Base-by-base conservation (phyloP, 768 basidiomycete genomes). In the Mycena floridula region DNA sequence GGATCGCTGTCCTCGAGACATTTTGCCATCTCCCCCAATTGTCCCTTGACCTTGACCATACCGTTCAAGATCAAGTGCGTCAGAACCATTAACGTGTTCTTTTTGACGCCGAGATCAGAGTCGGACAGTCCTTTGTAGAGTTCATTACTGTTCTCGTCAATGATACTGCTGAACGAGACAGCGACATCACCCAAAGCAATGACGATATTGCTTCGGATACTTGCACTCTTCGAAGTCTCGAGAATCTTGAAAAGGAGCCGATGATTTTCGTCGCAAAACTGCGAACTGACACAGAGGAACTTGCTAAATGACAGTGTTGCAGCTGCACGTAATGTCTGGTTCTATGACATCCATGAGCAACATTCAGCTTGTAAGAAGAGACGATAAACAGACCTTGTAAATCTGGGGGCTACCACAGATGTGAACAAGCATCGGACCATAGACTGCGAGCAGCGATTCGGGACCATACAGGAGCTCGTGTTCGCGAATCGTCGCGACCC, bases 21-120 rank as follows among this genome's bases (percentile, higher is more conserved):
- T 64, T 99, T 98, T n/a, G 95, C 96, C 95, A 99, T 98, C 73
- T 99, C 96, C 15, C 96, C 96, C 6, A 99, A 73, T 60, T 99
- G 95, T 2, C 96, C 96, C 66, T 99, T 98, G 54, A 98, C 94
- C 65, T 98, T 99, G 75, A 99, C 89, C 96, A 98, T 97, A 2
- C 95, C 95, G 55, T 97, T 97, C 49, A 99, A 67, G 58, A 98
- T 98, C 48, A 99, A 67, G 61, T 97, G 92, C 9, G 93, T 95
- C 45, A 98, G 73, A 24, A 98, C 96, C 95, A 98, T 98, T 37
- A 99, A 76, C 26, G 95, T 96, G 66, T 98, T 98, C 75, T 98
- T 98, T 81, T 98, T 99, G 51, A 99, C 95, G 30, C 85, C 78
- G 8, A 90, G 65, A 54, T 95, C 79, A 30, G 68, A 69, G 61